phyloP scores from a whole-genome alignment of 202 grass and related monocot species.

The Sporobolus alterniflorus region DNA sequence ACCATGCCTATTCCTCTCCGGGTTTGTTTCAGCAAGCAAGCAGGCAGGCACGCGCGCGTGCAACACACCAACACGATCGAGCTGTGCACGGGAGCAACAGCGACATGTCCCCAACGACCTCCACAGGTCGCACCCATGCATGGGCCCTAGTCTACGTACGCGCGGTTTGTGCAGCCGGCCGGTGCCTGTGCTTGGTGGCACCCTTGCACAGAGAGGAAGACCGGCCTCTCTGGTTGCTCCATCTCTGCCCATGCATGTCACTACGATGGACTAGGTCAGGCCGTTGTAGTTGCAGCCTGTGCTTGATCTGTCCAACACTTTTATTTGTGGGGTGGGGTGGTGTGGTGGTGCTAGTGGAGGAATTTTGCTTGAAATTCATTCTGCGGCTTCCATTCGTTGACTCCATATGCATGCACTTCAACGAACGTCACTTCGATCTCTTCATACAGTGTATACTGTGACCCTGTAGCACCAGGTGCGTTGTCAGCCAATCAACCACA shows the following conservation, averaged over 20 bases:
- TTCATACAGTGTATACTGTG: too few species aligned
- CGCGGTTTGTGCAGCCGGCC: too few species aligned
- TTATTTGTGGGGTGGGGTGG: background rate
- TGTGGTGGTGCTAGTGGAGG: constrained; percentile 13
- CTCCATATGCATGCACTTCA: background rate
- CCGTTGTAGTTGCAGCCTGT: background rate
- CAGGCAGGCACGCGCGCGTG: background rate
- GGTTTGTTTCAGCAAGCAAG: constrained; percentile 1
- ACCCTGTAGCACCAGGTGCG: background rate
- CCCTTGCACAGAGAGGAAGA: background rate
- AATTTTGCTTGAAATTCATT: background rate
- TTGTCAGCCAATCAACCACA: background rate
- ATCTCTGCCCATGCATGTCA: background rate
- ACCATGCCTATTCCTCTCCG: background rate
- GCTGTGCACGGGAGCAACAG: constrained; percentile 1
- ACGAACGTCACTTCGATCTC: constrained; percentile 6
- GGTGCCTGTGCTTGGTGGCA: background rate
- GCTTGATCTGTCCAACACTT: constrained; percentile 12
- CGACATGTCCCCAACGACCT: background rate
- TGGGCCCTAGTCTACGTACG: constrained; percentile 8
- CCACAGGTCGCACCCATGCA: background rate
- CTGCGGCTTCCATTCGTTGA: background rate
- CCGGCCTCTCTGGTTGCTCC: background rate
- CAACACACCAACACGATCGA: background rate
- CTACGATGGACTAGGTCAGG: constrained; percentile 1